These are phyloP conservation scores for Psilocybe mexicana DNA, from an alignment of 1,284 basidiomycete genomes.

Conservation along the genomic window DNA sequence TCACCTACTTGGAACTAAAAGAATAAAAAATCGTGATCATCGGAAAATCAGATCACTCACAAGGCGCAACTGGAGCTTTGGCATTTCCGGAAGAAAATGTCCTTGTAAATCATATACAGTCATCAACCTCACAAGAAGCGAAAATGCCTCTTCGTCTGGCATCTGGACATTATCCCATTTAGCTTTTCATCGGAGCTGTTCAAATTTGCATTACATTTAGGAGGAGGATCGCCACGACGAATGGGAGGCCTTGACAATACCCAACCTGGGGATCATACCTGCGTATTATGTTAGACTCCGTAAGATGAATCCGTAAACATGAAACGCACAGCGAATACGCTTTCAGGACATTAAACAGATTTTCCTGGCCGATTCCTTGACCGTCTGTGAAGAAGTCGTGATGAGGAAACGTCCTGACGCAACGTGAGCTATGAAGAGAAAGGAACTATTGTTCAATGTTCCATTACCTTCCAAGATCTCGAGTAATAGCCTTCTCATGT, in stretches of 20 bases:
- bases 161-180: constrained; percentile 56
- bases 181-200: not conserved
- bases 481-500: constrained; percentile 92
- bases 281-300: not conserved
- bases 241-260: constrained; percentile 96
- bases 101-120: constrained; percentile 94
- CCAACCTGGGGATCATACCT: constrained; percentile 95
- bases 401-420: constrained; percentile 87
- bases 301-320: not conserved
- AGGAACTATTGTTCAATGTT: not conserved
- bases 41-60: constrained; percentile 41
- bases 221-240: constrained; percentile 91
- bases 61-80: constrained; percentile 89
- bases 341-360: constrained; percentile 96
- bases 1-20: constrained; percentile 42
- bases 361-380: constrained; percentile 93
- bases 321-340: constrained; percentile 82
- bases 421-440: constrained; percentile 8
- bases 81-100: constrained; percentile 98
- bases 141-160: constrained; percentile 99
- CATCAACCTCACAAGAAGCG: constrained; percentile 96
- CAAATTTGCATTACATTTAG: constrained; percentile 69
- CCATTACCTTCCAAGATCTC: constrained; percentile 80
- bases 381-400: constrained; percentile 94
- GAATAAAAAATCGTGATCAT: constrained; percentile 15